These are phyloP conservation scores for Aspergillus versicolor DNA, from an alignment of 2,329 filamentous ascomycete species.

Conservation along the genomic window DNA sequence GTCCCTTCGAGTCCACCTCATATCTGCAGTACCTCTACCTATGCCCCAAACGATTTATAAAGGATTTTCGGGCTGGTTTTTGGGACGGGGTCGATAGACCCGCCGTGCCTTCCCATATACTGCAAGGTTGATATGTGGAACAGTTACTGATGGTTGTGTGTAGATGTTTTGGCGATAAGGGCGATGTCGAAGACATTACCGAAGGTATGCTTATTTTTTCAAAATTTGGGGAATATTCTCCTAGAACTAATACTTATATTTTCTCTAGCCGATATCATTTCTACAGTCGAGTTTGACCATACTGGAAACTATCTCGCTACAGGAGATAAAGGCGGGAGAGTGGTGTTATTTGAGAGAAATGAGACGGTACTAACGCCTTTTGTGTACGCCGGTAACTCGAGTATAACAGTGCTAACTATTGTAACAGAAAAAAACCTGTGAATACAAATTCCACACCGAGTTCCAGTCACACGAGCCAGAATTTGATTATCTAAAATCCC, in stretches of 20 bases:
- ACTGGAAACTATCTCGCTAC: constrained; percentile 55
- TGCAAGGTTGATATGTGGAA: background rate
- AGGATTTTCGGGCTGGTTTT: background rate
- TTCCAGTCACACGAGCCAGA: constrained; percentile 99
- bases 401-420: constrained; percentile 33
- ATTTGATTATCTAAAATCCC: constrained; percentile 98
- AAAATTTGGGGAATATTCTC: background rate
- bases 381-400: constrained; percentile 4
- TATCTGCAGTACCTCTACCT: background rate
- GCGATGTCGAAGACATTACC: constrained; percentile 98
- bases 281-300: constrained; percentile 54
- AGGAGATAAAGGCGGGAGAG: constrained; percentile 52
- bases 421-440: constrained; percentile 94
- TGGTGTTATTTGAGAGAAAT: constrained; percentile 67
- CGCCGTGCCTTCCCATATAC: background rate
- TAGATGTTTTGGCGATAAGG: constrained; percentile 99
- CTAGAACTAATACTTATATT: background rate
- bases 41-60: background rate
- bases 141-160: constrained; percentile 6
- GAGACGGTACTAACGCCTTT: constrained; percentile 67
- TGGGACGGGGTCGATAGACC: background rate
- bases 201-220: constrained; percentile 63
- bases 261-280: constrained; percentile 50
- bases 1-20: background rate
- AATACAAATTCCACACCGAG: constrained; percentile 99